Conservation (phyloP, 2,329 filamentous ascomycete genomes). For the Mycosphaerella arachidis region DNA sequence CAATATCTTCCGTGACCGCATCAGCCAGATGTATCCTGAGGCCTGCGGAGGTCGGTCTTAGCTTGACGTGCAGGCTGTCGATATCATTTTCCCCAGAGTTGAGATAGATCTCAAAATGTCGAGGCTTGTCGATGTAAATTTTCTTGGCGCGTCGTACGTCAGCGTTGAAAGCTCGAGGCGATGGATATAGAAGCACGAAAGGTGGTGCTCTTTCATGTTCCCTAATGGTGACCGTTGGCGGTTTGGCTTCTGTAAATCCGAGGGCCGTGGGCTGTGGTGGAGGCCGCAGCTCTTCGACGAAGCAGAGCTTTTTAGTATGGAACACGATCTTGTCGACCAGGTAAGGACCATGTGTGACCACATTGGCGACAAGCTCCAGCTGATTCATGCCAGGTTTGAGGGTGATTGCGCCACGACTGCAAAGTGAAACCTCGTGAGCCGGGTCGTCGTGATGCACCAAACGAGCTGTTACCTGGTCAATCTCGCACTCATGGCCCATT, state of each 20-base stretch:
- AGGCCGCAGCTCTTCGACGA: slow-evolving; percentile 55
- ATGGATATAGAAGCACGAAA: slow-evolving; percentile 69
- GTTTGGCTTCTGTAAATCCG: slow-evolving; percentile 43
- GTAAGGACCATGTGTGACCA: slow-evolving; percentile 67
- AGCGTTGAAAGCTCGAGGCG: slow-evolving; percentile 63
- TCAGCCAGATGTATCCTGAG: slow-evolving; percentile 54
- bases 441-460: slow-evolving; percentile 56
- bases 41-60: slow-evolving; percentile 59
- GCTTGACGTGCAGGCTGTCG: slow-evolving; percentile 44
- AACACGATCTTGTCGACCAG: slow-evolving; percentile 69
- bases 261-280: slow-evolving; percentile 45
- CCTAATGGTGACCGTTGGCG: slow-evolving; percentile 18
- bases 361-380: slow-evolving; percentile 48
- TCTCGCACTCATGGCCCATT: slow-evolving; percentile 63
- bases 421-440: slow-evolving; percentile 63
- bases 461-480: slow-evolving; percentile 62
- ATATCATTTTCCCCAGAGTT: slow-evolving; percentile 69
- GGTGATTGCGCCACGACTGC: slow-evolving; percentile 43
- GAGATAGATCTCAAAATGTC: slow-evolving; percentile 70
- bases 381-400: slow-evolving; percentile 55
- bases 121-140: slow-evolving; percentile 75
- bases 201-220: slow-evolving; percentile 21
- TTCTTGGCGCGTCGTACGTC: slow-evolving; percentile 62
- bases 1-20: slow-evolving; percentile 29
- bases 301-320: slow-evolving; percentile 57